Conservation (phyloP, 805 yeast genomes). For the Metschnikowia peoriensis region DNA sequence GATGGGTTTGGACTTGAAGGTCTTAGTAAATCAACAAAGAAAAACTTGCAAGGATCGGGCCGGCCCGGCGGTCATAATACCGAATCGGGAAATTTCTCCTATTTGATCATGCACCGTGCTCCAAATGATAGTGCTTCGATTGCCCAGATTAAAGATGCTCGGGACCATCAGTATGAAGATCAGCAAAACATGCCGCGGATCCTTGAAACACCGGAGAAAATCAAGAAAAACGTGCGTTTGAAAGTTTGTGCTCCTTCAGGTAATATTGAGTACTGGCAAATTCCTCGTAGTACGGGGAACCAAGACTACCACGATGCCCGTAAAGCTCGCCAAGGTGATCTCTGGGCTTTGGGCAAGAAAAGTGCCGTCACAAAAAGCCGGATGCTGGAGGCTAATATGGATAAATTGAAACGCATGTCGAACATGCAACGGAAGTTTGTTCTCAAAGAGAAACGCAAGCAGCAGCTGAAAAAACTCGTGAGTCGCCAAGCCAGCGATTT, state of each 20-base stretch:
- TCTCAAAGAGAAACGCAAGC: conserved; percentile 19
- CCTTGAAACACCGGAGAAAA: conserved; percentile 66
- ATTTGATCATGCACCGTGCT: conserved; percentile 67
- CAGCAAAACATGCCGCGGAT: conserved; percentile 65
- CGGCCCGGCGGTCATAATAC: conserved; percentile 67
- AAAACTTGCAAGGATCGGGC: conserved; percentile 66
- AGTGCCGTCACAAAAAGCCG: conserved; percentile 30
- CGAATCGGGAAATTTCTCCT: conserved; percentile 72
- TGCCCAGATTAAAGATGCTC: conserved; percentile 37
- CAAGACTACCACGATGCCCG: conserved; percentile 87
- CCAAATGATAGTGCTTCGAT: conserved; percentile 41
- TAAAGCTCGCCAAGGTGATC: conserved; percentile 78
- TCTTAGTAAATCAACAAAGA: conserved; percentile 24
- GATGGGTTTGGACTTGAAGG: conserved; percentile 55
- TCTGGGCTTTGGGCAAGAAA: conserved; percentile 63
- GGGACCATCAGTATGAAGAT: conserved; percentile 26
- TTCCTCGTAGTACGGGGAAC: conserved; percentile 73
- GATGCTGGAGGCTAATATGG: conserved; percentile 29
- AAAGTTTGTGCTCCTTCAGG: conserved; percentile 81
- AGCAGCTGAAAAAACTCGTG: conserved; percentile 17
- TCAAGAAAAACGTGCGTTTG: conserved; percentile 78
- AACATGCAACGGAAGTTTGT: conserved; percentile 39
- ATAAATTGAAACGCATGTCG: conserved; percentile 34
- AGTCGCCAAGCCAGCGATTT: conserved; percentile 15
- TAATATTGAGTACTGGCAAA: conserved; percentile 79